A percentile compares a stretch with the other conserved stretches of the same genome.
Evolutionary conservation across 2,329 filamentous ascomycete species (phyloP).

Genomic region (Rutstroemia sp.): DNA sequence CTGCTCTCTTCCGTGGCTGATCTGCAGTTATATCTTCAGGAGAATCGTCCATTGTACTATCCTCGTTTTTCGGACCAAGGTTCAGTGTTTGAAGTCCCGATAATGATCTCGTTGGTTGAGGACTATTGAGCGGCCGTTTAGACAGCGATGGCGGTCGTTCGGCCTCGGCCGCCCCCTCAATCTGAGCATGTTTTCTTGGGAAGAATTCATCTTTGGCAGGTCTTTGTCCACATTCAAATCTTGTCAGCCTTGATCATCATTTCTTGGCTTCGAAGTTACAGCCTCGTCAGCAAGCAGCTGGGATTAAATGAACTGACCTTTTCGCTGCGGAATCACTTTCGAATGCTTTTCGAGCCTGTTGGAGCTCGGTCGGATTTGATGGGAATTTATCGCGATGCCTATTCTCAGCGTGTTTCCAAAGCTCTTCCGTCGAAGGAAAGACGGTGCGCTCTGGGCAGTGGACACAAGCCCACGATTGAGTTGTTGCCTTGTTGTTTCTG

Average conservation of each 20-base stretch:
- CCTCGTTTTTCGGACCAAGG: slow-evolving; percentile 13
- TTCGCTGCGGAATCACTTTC: slow-evolving; percentile 13
- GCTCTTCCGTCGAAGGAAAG: slow-evolving; percentile 8
- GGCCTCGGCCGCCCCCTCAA: slow-evolving; percentile 2
- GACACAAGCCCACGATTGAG: slow-evolving; percentile 16
- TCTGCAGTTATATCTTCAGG: slow-evolving; percentile 14
- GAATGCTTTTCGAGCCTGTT: slow-evolving; percentile 10
- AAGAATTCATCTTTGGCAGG: slow-evolving; percentile 15
- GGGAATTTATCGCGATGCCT: slow-evolving; percentile 17
- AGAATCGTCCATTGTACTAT: slow-evolving; percentile 18
- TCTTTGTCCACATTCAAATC: neutral
- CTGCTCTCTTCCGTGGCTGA: slow-evolving; percentile 22
- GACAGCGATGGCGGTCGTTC: slow-evolving; percentile 10
- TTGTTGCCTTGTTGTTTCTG: slow-evolving; percentile 12
- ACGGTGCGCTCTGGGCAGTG: slow-evolving; percentile 15
- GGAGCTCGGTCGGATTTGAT: slow-evolving; percentile 4
- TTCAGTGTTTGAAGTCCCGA: slow-evolving; percentile 18
- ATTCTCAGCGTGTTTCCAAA: slow-evolving; percentile 18
- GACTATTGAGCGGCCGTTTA: slow-evolving; percentile 12
- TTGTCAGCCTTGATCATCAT: slow-evolving; percentile 12
- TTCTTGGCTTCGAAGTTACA: neutral
- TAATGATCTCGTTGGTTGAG: slow-evolving; percentile 12
- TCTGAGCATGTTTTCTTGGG: slow-evolving; percentile 8
- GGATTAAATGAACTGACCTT: slow-evolving; percentile 6
- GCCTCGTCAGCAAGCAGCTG: neutral